Conservation (phyloP, 371 early-diverging fungal species). For the Lichtheimia ornata region DNA sequence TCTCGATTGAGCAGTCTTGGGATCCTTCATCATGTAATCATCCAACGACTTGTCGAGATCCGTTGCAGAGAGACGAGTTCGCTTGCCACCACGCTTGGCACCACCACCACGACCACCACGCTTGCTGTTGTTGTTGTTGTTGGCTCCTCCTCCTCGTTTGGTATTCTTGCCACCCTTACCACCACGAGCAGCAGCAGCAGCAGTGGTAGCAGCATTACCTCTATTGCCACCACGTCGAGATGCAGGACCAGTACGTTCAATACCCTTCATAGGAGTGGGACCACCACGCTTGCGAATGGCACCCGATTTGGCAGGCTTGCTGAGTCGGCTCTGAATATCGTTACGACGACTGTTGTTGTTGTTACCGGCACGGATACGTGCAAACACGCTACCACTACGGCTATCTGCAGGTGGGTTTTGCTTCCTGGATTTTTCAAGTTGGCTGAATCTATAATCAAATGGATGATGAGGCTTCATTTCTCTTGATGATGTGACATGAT, state of each 20-base stretch:
- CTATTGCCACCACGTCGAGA: conserved; percentile 4
- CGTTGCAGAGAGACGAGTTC: conserved; percentile 29
- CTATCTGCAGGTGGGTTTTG: background rate
- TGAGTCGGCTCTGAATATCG: conserved; percentile 39
- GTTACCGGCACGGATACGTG: conserved; percentile 33
- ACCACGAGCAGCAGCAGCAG: background rate
- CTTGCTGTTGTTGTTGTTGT: background rate
- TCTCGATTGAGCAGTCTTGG: conserved; percentile 45
- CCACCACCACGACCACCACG: conserved; percentile 1
- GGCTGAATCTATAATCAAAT: conserved; percentile 26
- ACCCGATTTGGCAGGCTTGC: conserved; percentile 26
- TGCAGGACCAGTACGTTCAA: conserved; percentile 13
- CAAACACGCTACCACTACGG: conserved; percentile 30
- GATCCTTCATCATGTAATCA: conserved; percentile 54
- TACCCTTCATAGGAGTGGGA: conserved; percentile 20
- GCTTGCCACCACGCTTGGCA: conserved; percentile 11
- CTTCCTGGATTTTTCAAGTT: conserved; percentile 17
- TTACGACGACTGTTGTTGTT: conserved; percentile 8
- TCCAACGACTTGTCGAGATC: conserved; percentile 47
- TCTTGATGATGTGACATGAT: background rate
- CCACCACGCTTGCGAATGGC: conserved; percentile 25
- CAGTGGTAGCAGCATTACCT: background rate
- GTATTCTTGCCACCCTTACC: background rate
- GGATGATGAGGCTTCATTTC: background rate
- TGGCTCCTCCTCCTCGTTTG: background rate